Evolutionary conservation across 257 asterid genomes (phyloP), one percentile per base, ranked within the genome.

Genomic region (Linaria vulgaris): DNA sequence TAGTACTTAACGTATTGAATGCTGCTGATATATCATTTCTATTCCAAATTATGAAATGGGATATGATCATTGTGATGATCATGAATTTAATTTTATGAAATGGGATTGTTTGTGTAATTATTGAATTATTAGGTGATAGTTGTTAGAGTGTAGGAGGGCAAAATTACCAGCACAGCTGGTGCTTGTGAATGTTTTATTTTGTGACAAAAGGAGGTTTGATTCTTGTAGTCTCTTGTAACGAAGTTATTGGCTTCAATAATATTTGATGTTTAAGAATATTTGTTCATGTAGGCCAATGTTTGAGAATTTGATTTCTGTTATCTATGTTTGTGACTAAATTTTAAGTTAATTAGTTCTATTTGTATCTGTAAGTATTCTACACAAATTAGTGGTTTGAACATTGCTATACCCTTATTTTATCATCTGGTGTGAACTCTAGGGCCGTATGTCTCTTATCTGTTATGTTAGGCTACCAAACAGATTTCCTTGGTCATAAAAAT

Each of bases 1-100:
- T 66, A 54, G 39, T 21, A 31, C 23, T 49, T 45, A 2, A 58
- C 63, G 69, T 77, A 71, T 17, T n/a, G 51, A 34, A 39, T 31
- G 63, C 49, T n/a, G n/a, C n/a, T 9, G 15, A 56, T 17, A 22
- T 76, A 70, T 13, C 47, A 3, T 20, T 56, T 43, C 12, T 21
- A 56, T 56, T 43, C 17, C 39, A 9, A 57, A 57, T 20, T 43
- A 57, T 16, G 63, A 57, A 16, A 20, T 57, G 63, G 63, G 48
- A 37, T 57, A 27, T 57, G 16, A 38, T 45, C 15, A 48, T 3
- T 57, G 63, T 57, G 63, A 57, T 24, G 63, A 57, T 57, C 63
- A 57, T 34, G 63, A 57, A 11, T 57, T 57, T 37, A 48, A 34
- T 24, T 38, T 34, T 12, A 34, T 57, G 49, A 49, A 57, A 19